Conservation (phyloP, 2,329 filamentous ascomycete species). For the Zymoseptoria passerinii region DNA sequence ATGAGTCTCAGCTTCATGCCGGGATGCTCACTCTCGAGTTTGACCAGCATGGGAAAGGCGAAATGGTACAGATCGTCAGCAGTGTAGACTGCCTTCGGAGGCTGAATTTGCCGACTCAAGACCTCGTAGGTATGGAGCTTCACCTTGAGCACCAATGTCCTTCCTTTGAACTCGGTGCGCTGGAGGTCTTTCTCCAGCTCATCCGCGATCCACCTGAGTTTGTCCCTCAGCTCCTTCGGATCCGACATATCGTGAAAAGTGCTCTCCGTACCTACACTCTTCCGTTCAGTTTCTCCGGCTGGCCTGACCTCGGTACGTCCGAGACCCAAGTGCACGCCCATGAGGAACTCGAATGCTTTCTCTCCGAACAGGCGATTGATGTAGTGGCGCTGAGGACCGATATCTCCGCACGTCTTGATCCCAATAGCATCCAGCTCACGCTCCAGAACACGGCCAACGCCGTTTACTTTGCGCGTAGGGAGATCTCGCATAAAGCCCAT, state of each 20-base stretch:
- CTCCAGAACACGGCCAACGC: conserved; percentile 88
- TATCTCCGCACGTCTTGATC: conserved; percentile 79
- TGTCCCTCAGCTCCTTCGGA: conserved; percentile 59
- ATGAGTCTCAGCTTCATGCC: conserved; percentile 73
- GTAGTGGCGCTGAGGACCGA: conserved; percentile 67
- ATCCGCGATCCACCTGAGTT: conserved; percentile 71
- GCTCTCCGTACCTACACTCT: conserved; percentile 87
- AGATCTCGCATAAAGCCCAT: conserved; percentile 79
- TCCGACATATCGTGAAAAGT: conserved; percentile 78
- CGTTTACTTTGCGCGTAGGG: conserved; percentile 84
- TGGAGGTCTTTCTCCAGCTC: conserved; percentile 80
- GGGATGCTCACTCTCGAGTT: conserved; percentile 75
- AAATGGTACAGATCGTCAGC: conserved; percentile 79
- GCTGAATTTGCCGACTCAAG: conserved; percentile 69
- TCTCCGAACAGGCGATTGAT: conserved; percentile 76
- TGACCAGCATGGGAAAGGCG: conserved; percentile 72
- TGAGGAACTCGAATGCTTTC: conserved; percentile 80
- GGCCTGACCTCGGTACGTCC: conserved; percentile 79
- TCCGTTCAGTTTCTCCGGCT: conserved; percentile 80
- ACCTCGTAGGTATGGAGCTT: conserved; percentile 94
- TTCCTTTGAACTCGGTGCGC: conserved; percentile 72
- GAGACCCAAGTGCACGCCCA: conserved; percentile 75
- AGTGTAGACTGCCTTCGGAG: conserved; percentile 60
- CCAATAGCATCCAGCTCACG: conserved; percentile 82
- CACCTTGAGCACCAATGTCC: conserved; percentile 85